A percentile compares a stretch with the other conserved stretches of the same genome.
phyloP scores from a whole-genome alignment of 371 early-diverging fungal species.

The Lichtheimia hyalospora region DNA sequence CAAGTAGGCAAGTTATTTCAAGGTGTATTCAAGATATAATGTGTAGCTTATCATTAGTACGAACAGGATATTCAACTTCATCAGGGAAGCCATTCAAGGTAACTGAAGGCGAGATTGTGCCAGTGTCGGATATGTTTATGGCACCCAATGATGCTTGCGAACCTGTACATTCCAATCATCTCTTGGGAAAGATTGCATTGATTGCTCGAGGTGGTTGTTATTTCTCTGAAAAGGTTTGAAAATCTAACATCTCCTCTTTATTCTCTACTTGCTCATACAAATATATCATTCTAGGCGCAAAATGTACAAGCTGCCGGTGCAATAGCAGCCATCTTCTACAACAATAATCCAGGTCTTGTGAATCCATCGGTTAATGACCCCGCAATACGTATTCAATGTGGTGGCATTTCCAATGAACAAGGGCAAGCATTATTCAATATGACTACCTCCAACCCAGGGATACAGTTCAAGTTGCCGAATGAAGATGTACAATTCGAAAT shows the following conservation, averaged over 20 bases:
- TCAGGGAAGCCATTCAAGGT: conserved; percentile 20
- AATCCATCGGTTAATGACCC: conserved; percentile 24
- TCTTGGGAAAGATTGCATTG: conserved; percentile 58
- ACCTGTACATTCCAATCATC: conserved; percentile 13
- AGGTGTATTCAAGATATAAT: too few relatives aligned
- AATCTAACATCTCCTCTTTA: too few relatives aligned
- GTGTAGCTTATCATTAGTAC: too few relatives aligned
- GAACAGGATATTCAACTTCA: conserved; percentile 34
- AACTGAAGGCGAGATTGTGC: conserved; percentile 13
- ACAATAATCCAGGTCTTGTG: conserved; percentile 35
- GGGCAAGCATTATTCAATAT: conserved; percentile 29
- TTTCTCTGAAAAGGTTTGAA: conserved; percentile 37
- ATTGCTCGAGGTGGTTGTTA: conserved; percentile 62
- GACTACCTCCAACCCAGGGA: conserved; percentile 2
- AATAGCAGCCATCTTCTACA: conserved; percentile 53
- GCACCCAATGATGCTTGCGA: conserved; percentile 50
- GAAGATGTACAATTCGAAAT: conserved; percentile 25
- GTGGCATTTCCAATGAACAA: conserved; percentile 38
- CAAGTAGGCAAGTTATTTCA: conserved; percentile 22
- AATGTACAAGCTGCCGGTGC: conserved; percentile 67
- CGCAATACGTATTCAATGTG: conserved; percentile 34
- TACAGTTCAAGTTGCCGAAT: conserved; percentile 15
- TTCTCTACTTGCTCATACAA: too few relatives aligned
- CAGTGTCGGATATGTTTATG: conserved; percentile 21
- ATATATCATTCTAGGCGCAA: conserved; percentile 21